These are phyloP conservation scores for Fusarium temperatum DNA, from an alignment of 2,329 filamentous ascomycete genomes.

Conservation along the genomic window DNA sequence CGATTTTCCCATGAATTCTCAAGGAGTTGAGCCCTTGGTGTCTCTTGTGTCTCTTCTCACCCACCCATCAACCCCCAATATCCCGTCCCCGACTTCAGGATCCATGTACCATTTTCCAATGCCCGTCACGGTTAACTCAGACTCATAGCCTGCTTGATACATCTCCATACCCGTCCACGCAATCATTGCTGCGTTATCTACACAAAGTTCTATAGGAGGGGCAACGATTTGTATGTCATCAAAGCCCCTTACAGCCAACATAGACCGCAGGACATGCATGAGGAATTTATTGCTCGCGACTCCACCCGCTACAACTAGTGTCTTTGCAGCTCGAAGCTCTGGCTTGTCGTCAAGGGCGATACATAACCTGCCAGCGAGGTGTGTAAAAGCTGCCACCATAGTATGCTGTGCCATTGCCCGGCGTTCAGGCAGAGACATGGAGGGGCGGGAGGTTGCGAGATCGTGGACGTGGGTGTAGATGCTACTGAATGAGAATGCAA, in stretches of 20 bases:
- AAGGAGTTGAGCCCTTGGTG: background rate
- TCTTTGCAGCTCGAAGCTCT: conserved; percentile 53
- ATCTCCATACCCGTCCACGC: conserved; percentile 94
- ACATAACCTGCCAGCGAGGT: conserved; percentile 79
- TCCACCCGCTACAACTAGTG: conserved; percentile 86
- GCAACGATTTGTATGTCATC: conserved; percentile 69
- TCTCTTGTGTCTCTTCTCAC: conserved; percentile 39
- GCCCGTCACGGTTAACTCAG: conserved; percentile 66
- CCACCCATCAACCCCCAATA: conserved; percentile 68
- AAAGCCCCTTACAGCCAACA: conserved; percentile 74
- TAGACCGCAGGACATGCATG: conserved; percentile 67
- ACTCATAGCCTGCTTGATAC: conserved; percentile 80
- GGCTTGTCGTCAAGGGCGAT: conserved; percentile 64
- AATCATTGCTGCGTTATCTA: conserved; percentile 98
- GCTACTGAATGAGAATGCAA: conserved; percentile 78
- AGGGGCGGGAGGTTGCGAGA: conserved; percentile 52
- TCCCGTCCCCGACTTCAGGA: conserved; percentile 64
- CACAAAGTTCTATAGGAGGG: conserved; percentile 83
- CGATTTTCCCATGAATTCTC: background rate
- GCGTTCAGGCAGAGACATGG: conserved; percentile 67
- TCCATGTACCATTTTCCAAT: conserved; percentile 81
- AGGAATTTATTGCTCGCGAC: conserved; percentile 89
- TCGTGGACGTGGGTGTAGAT: conserved; percentile 65
- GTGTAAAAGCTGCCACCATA: conserved; percentile 87
- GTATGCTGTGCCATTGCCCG: conserved; percentile 74